Evolutionary conservation across 1,284 basidiomycete species (phyloP), one percentile per base, ranked within the genome.

Genomic region (Caloboletus firmus): DNA sequence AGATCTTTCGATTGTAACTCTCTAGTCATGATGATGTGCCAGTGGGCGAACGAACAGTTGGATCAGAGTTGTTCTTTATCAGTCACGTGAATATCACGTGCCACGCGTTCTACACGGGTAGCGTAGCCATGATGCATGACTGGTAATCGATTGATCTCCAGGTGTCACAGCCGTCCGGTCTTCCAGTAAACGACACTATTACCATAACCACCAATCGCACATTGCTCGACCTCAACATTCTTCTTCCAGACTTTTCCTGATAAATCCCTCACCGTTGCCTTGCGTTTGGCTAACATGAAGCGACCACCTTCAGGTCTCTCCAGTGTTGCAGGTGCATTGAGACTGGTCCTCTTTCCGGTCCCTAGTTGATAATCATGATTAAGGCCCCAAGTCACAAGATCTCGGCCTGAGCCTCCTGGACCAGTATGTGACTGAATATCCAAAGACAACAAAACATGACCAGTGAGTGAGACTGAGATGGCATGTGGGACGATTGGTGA

Each of bases 331-430:
- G 95, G 94, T 15, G 84, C 75, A 0, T 90, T 80, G 9, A 87
- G 65, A 65, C 89, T 93, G 5, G 85, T 80, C 52, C 87, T 82
- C 69, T 88, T 93, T 39, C 92, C 92, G 57, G 87, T 95, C 5
- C 95, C 95, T 7, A 95, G 79, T 71, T 95, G 90, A 62, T 83
- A 89, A 43, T 88, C 82, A 42, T 82, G 78, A 61, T 89, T 90
- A 54, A 79, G 79, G 11, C 89, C 87, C 85, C 86, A 89, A 3
- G 77, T 77, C 46, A 86, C 67, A 46, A 89, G 71, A 67, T 91
- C 88, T 50, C 79, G 79, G 24, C 84, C 82, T 3, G 76, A 77
- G 26, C 71, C 74, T 30, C 72, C 72, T 6, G 74, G 71, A 7
- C 80, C 80, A 0, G 82, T 75, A 12, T 71, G 72, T 28, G 71